Base-by-base conservation (phyloP, 2,329 filamentous ascomycete species). In the Colletotrichum limetticola region DNA sequence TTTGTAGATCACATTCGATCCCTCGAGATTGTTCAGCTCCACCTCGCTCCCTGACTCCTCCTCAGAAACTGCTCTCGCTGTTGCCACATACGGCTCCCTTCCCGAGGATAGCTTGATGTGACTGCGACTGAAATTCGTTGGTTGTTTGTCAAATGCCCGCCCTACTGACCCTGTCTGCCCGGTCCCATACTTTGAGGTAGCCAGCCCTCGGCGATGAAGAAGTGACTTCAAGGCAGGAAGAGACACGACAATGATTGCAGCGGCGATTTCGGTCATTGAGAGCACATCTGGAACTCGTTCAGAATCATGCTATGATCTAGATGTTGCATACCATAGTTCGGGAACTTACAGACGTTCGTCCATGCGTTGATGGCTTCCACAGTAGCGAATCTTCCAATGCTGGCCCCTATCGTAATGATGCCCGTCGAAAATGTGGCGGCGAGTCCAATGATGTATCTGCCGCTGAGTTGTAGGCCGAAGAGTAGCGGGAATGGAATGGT, bases 401-500 rank as follows among this genome's bases (percentile, higher is more conserved):
- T 78, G 14, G 76, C 74, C 7, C 67, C 74, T 30, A 77, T 75
- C 0, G 77, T 78, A 30, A 78, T 70, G 16, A 74, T 74, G 6
- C 75, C 75, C 1, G 76, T 71, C 0, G 75, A 74, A 16, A 78
- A 75, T 6, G 76, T 76, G 8, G 74, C 46, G 2, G 57, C 68
- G 1, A 78, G 64, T 0, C 75, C 75, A 3, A 78, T 53, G n/a
- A 77, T 78, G 46, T 78, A 77, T 8, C 75, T 64, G 7, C 49
- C 69, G 7, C 66, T 75, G 32, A 78, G 70, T 12, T 72, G 76
- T 2, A 78, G 62, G 14, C 74, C 68, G 5, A 58, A 35, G 1
- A 78, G 59, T 3, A 78, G 68, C 0, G 77, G 77, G 19, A 77
- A 77, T 0, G 77, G 77, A 22, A 74, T 77, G 7, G 58, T 24